Evolutionary conservation across 1,139 yeast species (phyloP).

Genomic region (Torulaspora globosa): DNA sequence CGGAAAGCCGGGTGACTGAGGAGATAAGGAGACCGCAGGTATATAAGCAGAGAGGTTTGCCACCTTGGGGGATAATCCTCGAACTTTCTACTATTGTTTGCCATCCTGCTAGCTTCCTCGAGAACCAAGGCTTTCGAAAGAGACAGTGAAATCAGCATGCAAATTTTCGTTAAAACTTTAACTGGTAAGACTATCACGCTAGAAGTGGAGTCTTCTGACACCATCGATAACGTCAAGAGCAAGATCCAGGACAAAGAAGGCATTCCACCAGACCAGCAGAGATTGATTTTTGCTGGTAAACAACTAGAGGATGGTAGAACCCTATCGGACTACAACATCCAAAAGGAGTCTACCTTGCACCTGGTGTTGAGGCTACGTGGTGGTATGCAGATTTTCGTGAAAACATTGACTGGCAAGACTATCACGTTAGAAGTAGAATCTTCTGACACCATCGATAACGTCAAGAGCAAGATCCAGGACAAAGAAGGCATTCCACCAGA

Average conservation of each 20-base stretch:
- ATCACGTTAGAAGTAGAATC: conserved; percentile 69
- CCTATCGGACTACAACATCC: conserved; percentile 84
- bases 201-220: conserved; percentile 68
- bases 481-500: conserved; percentile 99
- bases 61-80: conserved; percentile 5
- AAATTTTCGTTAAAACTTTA: conserved; percentile 52
- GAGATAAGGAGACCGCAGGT: conserved; percentile 5
- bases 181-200: conserved; percentile 68
- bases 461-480: conserved; percentile 97
- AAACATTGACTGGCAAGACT: conserved; percentile 69
- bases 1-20: conserved; percentile 3
- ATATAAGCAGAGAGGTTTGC: conserved; percentile 9
- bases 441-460: conserved; percentile 72
- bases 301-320: conserved; percentile 88
- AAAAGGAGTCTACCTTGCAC: conserved; percentile 83
- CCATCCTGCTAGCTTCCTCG: too few species aligned
- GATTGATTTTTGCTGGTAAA: conserved; percentile 97
- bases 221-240: conserved; percentile 83
- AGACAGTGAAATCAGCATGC: conserved; percentile 40
- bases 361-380: conserved; percentile 84
- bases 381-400: conserved; percentile 61
- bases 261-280: conserved; percentile 97
- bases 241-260: conserved; percentile 99
- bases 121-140: too few species aligned
- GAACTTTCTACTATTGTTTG: too few species aligned